A percentile compares a stretch with the other conserved stretches of the same genome.
These are phyloP conservation scores for Zygosaccharomyces gambellarensis DNA, from an alignment of 805 yeast genomes.

Conservation along the genomic window DNA sequence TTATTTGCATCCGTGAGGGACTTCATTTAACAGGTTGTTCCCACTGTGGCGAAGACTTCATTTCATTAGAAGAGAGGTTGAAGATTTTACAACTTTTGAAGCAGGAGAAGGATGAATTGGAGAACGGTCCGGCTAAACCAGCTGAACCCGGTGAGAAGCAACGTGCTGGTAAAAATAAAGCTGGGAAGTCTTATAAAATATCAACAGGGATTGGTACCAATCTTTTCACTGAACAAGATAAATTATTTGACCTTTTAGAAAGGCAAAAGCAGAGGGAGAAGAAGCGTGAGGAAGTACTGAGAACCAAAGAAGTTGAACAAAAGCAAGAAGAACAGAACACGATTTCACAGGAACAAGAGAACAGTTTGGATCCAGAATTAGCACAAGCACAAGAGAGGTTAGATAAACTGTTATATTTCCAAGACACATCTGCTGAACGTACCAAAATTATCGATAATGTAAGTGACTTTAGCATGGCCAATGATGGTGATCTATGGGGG, in stretches of 20 bases:
- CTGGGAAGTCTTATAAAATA: conserved; percentile 44
- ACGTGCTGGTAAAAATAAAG: conserved; percentile 27
- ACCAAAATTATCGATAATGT: conserved; percentile 92
- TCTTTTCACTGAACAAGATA: conserved; percentile 64
- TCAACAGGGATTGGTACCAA: conserved; percentile 60
- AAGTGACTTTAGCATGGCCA: conserved; percentile 61
- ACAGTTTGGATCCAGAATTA: conserved; percentile 50
- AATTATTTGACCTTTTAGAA: conserved; percentile 56
- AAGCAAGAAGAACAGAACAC: conserved; percentile 36
- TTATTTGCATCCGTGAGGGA: conserved; percentile 87
- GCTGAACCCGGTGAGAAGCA: conserved; percentile 19
- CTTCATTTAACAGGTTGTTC: conserved; percentile 72
- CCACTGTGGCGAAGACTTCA: conserved; percentile 65
- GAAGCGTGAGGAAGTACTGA: conserved; percentile 33
- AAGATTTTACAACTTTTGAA: conserved; percentile 52
- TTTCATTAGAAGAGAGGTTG: conserved; percentile 55
- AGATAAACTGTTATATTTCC: conserved; percentile 71
- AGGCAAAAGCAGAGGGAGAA: conserved; percentile 38
- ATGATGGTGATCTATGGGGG: conserved; percentile 68
- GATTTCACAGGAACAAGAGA: conserved; percentile 42
- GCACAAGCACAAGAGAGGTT: conserved; percentile 67
- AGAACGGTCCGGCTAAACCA: conserved; percentile 19
- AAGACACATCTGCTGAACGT: conserved; percentile 81
- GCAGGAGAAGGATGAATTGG: conserved; percentile 47
- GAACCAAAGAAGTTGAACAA: conserved; percentile 24